Conservation (phyloP, 2,329 filamentous ascomycete genomes). For the Dactylella cylindrospora region DNA sequence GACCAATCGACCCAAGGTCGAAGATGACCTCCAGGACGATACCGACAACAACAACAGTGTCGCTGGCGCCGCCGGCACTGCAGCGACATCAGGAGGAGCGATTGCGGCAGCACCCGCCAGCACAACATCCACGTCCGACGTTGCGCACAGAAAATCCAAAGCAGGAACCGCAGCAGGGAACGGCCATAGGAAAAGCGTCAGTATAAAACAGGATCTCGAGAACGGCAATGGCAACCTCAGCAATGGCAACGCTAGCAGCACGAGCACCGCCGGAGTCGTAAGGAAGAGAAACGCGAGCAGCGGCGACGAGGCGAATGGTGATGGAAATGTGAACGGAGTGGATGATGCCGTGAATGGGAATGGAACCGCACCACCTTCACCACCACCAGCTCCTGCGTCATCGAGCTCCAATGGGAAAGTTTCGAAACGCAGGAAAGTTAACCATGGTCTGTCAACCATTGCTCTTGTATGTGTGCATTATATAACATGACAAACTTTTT, state of each 20-base stretch:
- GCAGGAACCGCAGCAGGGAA: conserved; percentile 14
- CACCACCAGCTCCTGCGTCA: conserved; percentile 44
- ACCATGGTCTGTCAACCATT: conserved; percentile 68
- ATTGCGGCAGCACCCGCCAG: conserved; percentile 3
- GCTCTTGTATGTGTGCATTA: conserved; percentile 41
- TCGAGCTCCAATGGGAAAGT: conserved; percentile 61
- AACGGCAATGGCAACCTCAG: conserved; percentile 26
- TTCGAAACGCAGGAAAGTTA: conserved; percentile 78
- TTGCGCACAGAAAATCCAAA: conserved; percentile 41
- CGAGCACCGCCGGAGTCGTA: conserved; percentile 26
- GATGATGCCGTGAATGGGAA: conserved; percentile 44
- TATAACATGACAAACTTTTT: conserved; percentile 45
- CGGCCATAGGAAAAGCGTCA: conserved; percentile 43
- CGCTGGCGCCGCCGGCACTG: too few relatives aligned
- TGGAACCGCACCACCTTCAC: conserved; percentile 50
- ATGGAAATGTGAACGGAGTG: conserved; percentile 48
- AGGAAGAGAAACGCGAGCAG: conserved; percentile 42
- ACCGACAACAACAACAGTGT: too few relatives aligned
- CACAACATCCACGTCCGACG: conserved; percentile 35
- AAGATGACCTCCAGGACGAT: conserved; percentile 33
- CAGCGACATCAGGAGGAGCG: too few relatives aligned
- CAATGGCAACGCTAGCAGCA: conserved; percentile 31
- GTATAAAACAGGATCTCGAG: conserved; percentile 18
- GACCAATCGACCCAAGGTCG: conserved; percentile 30
- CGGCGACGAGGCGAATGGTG: conserved; percentile 39